Conservation (phyloP, 441 rosid species). For the Hura crepitans region DNA sequence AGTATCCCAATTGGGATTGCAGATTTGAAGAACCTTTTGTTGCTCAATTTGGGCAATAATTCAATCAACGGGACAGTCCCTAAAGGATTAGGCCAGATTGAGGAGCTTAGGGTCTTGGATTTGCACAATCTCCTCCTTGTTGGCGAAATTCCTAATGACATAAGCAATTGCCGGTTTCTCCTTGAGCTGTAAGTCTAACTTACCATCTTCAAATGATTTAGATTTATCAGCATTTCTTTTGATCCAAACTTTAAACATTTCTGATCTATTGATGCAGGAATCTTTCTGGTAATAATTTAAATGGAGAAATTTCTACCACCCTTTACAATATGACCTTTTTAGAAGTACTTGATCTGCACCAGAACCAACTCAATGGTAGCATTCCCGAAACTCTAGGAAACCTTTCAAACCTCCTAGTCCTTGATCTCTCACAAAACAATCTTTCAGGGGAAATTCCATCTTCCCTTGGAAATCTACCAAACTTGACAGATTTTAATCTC, state of each 20-base stretch:
- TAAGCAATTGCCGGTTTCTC: slow-evolving; percentile 69
- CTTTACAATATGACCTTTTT: slow-evolving; percentile 60
- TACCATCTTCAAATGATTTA: slow-evolving; percentile 16
- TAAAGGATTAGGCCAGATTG: slow-evolving; percentile 52
- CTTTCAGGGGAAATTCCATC: slow-evolving; percentile 69
- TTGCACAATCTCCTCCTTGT: slow-evolving; percentile 65
- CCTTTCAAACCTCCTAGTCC: slow-evolving; percentile 47
- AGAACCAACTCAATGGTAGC: slow-evolving; percentile 62
- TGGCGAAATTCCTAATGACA: slow-evolving; percentile 56
- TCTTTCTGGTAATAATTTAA: slow-evolving; percentile 70
- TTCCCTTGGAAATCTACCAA: slow-evolving; percentile 53
- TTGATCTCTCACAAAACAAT: slow-evolving; percentile 65
- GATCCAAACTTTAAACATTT: slow-evolving; percentile 27
- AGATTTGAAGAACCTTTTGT: slow-evolving; percentile 50
- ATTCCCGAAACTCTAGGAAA: slow-evolving; percentile 63
- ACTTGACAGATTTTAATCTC: slow-evolving; percentile 50
- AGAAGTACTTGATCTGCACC: slow-evolving; percentile 69
- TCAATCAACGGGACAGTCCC: slow-evolving; percentile 62
- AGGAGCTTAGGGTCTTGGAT: slow-evolving; percentile 63
- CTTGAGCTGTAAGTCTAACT: slow-evolving; percentile 67
- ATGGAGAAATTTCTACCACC: slow-evolving; percentile 60
- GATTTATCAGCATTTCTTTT: slow-evolving; percentile 23
- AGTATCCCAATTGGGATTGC: slow-evolving; percentile 50
- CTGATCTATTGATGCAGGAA: slow-evolving; percentile 54
- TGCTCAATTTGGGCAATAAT: slow-evolving; percentile 69